These are phyloP conservation scores for Sordariomycetes sp. DNA, from an alignment of 2,329 filamentous ascomycete genomes.

Conservation along the genomic window DNA sequence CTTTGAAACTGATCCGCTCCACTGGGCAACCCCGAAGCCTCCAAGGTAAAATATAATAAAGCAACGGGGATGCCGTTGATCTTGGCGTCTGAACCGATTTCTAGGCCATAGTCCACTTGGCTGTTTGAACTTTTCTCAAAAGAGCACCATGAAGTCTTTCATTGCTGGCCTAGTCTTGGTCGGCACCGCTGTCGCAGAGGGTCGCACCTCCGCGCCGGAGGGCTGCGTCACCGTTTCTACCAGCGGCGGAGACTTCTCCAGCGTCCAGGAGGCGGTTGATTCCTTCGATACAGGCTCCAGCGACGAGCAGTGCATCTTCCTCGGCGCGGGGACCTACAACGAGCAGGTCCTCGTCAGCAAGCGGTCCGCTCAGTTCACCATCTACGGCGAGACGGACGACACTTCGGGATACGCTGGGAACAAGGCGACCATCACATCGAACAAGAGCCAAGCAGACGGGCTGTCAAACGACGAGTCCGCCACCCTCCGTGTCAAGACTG, in stretches of 20 bases:
- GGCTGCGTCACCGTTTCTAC: slow-evolving; percentile 18
- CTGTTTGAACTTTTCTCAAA: neutral
- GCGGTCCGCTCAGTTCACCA: slow-evolving; percentile 34
- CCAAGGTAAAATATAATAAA: neutral
- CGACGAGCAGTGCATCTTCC: slow-evolving; percentile 19
- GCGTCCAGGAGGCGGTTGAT: slow-evolving; percentile 11
- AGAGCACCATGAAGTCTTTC: neutral
- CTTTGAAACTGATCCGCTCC: neutral
- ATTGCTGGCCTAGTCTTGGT: neutral
- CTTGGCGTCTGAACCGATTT: neutral
- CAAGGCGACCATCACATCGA: slow-evolving; percentile 37
- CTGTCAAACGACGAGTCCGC: slow-evolving; percentile 34
- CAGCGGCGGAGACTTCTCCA: slow-evolving; percentile 12
- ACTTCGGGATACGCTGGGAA: slow-evolving; percentile 39
- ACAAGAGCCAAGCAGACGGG: slow-evolving; percentile 6
- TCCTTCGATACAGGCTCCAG: slow-evolving; percentile 10
- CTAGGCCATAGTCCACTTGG: neutral
- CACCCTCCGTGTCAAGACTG: slow-evolving; percentile 27
- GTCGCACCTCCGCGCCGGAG: slow-evolving; percentile 15
- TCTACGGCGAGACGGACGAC: slow-evolving; percentile 45
- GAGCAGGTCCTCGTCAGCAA: slow-evolving; percentile 43
- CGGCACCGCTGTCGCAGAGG: slow-evolving; percentile 9
- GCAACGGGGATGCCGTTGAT: neutral
- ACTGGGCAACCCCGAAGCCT: neutral
- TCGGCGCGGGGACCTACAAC: slow-evolving; percentile 35